A percentile compares a stretch with the other conserved stretches of the same genome.
These are phyloP conservation scores for Thelephora terrestris DNA, from an alignment of 1,284 basidiomycete genomes.

Conservation along the genomic window DNA sequence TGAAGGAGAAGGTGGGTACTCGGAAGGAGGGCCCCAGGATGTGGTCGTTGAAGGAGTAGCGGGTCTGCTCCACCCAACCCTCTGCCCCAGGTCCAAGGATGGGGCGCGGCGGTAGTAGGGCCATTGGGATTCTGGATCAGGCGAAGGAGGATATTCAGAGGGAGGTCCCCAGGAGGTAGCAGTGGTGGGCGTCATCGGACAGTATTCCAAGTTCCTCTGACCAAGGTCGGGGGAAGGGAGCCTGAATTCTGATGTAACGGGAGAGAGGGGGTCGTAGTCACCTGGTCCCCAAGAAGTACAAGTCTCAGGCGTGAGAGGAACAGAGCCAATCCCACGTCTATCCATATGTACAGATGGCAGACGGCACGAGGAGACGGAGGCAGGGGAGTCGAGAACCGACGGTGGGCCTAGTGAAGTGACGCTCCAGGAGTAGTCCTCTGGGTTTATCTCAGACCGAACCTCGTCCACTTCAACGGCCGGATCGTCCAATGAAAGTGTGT, in stretches of 20 bases:
- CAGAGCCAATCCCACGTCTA: conserved; percentile 44
- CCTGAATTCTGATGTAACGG: conserved; percentile 12
- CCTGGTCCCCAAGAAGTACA: conserved; percentile 30
- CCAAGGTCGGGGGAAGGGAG: conserved; percentile 14
- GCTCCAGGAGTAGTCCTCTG: conserved; percentile 63
- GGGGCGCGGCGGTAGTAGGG: conserved; percentile 24
- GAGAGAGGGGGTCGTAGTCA: conserved; percentile 17
- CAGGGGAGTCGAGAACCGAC: conserved; percentile 27
- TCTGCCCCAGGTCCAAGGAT: conserved; percentile 34
- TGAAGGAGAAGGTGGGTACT: conserved; percentile 12
- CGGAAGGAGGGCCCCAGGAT: conserved; percentile 17
- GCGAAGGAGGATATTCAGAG: conserved; percentile 11
- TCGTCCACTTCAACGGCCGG: conserved; percentile 16
- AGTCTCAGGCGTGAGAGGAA: conserved; percentile 43
- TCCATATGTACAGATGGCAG: conserved; percentile 40
- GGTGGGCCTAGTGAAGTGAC: conserved; percentile 54
- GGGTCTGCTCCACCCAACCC: conserved; percentile 27
- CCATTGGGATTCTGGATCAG: not conserved
- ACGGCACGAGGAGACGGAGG: conserved; percentile 26
- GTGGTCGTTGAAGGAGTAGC: conserved; percentile 19
- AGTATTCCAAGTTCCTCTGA: conserved; percentile 27
- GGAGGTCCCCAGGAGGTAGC: conserved; percentile 36
- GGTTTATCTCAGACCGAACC: conserved; percentile 33
- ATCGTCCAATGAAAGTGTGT: conserved; percentile 29
- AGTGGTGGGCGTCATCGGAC: conserved; percentile 33